Evolutionary conservation across 345 rosid genomes (phyloP), one percentile per base, ranked within the genome.

Genomic region (Ceriops tagal): DNA sequence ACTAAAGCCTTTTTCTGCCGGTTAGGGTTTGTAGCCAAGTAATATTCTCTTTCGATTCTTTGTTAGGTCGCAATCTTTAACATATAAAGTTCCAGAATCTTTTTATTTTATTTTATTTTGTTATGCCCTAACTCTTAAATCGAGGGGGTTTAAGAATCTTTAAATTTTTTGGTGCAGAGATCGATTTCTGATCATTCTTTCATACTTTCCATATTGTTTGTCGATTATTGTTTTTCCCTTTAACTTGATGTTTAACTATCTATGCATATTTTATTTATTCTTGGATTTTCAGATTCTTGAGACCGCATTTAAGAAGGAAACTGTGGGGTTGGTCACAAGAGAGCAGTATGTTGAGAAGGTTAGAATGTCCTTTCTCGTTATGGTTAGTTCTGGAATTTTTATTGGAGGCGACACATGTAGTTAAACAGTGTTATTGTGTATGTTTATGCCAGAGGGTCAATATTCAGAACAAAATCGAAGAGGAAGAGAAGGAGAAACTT

Each of bases 261-360:
- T 49, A 13, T 35, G 11, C 6, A 20, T 20, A 2, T 58, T 70
- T 62, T 16, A 30, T 64, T 5, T 34, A 47, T 39, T 10, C 55
- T 22, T 30, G 61, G 49, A 24, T 20, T 34, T 75, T 37, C 62
- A 95, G 99, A 95, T 89, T 78, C 92, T 92, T 21, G 99, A 95
- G 79, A 90, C 96, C 69, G 99, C 98, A 22, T 96, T 96, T 74
- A 96, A 96, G 91, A 96, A 89, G 84, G 98, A 96, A 75, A 96
- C 99, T 19, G 92, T 96, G 3, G 98, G 98, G 70, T 83, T 96
- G 76, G 99, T 96, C 37, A 96, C 99, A 16, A 83, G 97, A 73
- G 99, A 96, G 74, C 91, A 96, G 74, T 96, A 92, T 73, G 99
- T 96, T 39, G 99, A 96, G 86, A 96, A 96, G 98, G 99, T 95